A percentile compares a stretch with the other conserved stretches of the same genome.
These are phyloP conservation scores for Hippophae tibetana DNA, from an alignment of 306 rosid genomes.

Conservation along the genomic window DNA sequence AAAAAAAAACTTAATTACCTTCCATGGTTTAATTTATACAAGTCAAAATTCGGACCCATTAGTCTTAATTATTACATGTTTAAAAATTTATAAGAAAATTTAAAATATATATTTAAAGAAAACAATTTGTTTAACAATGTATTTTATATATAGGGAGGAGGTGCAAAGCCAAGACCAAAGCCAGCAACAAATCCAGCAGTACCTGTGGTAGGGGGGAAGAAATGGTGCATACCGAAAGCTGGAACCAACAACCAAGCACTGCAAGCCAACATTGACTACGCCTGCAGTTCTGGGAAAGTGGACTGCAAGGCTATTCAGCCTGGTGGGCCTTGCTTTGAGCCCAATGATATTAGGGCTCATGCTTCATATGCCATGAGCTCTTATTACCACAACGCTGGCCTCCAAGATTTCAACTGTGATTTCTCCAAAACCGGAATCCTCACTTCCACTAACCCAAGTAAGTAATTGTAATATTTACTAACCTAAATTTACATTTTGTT, in stretches of 20 bases:
- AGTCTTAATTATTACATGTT: no score
- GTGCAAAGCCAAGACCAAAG: conserved; percentile 1
- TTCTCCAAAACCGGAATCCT: conserved; percentile 44
- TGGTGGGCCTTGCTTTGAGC: conserved; percentile 52
- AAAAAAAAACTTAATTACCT: no score
- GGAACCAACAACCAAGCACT: conserved; percentile 31
- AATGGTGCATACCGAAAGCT: conserved; percentile 65
- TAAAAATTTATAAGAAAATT: no score
- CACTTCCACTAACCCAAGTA: conserved; percentile 48
- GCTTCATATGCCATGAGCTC: conserved; percentile 77
- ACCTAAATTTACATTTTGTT: not conserved
- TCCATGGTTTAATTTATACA: no score
- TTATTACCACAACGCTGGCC: conserved; percentile 52
- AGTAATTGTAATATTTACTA: not conserved
- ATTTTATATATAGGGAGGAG: not conserved
- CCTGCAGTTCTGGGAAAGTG: conserved; percentile 37
- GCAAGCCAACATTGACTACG: conserved; percentile 59
- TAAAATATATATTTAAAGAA: no score
- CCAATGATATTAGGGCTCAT: conserved; percentile 30
- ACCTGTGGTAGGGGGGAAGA: conserved; percentile 8
- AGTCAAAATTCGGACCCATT: no score
- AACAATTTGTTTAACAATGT: no score
- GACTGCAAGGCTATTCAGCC: conserved; percentile 59
- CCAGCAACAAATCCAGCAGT: no score
- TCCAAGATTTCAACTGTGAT: conserved; percentile 52